phyloP scores from a whole-genome alignment of 257 asterid species.

The Nicotiana obtusifolia region DNA sequence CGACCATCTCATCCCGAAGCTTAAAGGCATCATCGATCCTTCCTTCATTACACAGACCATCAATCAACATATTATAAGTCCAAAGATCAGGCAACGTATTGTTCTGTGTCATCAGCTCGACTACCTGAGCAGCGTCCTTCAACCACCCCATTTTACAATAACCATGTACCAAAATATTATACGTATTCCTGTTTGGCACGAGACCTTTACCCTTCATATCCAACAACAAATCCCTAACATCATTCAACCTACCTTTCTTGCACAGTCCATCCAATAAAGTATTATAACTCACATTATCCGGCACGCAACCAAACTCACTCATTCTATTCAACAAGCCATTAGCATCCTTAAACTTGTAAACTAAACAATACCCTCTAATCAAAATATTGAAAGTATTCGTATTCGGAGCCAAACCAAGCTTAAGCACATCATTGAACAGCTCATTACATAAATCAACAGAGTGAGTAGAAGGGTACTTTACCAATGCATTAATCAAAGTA shows the following conservation, averaged over 20 bases:
- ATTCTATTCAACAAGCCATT: constrained; percentile 43
- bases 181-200: constrained; percentile 51
- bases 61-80: constrained; percentile 70
- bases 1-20: constrained; percentile 57
- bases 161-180: constrained; percentile 69
- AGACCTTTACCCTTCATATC: constrained; percentile 70
- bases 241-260: constrained; percentile 70
- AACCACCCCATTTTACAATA: constrained; percentile 74
- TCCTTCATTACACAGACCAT: constrained; percentile 51
- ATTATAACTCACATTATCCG: constrained; percentile 69
- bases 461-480: constrained; percentile 49
- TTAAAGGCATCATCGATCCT: constrained; percentile 66
- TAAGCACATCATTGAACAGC: constrained; percentile 57
- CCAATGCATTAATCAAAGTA: constrained; percentile 47
- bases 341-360: constrained; percentile 50
- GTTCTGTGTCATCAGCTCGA: constrained; percentile 63
- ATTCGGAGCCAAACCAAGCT: constrained; percentile 51
- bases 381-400: constrained; percentile 61
- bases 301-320: constrained; percentile 42
- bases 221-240: constrained; percentile 54
- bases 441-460: constrained; percentile 38
- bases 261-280: constrained; percentile 52
- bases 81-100: constrained; percentile 55
- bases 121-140: constrained; percentile 60
- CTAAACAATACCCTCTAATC: constrained; percentile 66